Base-by-base conservation (phyloP, 2,329 filamentous ascomycete genomes). In the Ascochyta rabiei region DNA sequence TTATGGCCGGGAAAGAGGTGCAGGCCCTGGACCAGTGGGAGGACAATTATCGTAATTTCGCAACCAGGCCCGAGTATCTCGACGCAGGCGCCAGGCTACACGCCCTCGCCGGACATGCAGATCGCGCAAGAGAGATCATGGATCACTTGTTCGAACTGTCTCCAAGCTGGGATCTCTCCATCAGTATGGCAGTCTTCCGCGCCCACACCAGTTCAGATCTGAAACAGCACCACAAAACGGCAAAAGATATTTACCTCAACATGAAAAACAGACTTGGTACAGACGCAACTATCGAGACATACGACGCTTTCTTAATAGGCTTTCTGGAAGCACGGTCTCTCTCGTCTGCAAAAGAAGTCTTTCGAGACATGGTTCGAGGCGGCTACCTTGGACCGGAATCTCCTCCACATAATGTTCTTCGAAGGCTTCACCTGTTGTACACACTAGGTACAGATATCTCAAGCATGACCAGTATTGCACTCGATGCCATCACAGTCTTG, bases 351-450 rank as follows among this genome's bases (percentile, higher is more conserved):
- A 81, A 93, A 49, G 84, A 86, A 48, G 85, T 91, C 0, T 96
- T 96, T 73, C 90, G 89, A 63, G 91, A 96, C 71, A 96, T 96
- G 91, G 92, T 96, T 86, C 84, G 83, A 7, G 71, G 75, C 53
- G 76, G 76, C 40, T 74, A 75, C 9, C 52, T 72, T 2, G 68
- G 72, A n/a, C 69, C 76, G n/a, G 76, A 79, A 45, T 79, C 75
- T 21, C 75, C 74, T 4, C 68, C 48, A 7, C 30, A 41, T 8
- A 31, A 57, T 15, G 66, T 72, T 4, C 53, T 74, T 28, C 56
- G 50, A 30, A 63, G 66, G 43, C 57, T 74, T 2, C 60, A 70
- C 21, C 53, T 67, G 41, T 50, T 74, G 16, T 73, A 67, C 35
- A 59, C 62, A 6, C 60, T 74, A 1, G 69, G 64, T 12, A 70